Evolutionary conservation across 164 flowering plant species (phyloP).

Genomic region (Tinospora cordifolia): DNA sequence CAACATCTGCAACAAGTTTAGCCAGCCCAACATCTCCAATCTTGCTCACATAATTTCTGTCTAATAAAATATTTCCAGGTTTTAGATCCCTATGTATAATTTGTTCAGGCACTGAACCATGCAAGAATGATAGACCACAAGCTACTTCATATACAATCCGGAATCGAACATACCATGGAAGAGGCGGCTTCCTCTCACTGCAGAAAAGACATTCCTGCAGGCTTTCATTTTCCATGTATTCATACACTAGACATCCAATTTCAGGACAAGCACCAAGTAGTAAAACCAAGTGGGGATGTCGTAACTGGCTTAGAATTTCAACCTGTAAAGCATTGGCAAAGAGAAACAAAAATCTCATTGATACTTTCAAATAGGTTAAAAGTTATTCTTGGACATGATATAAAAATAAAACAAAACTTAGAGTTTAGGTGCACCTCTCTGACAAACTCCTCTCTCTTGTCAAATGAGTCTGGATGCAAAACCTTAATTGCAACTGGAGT

Average conservation of each 20-base stretch:
- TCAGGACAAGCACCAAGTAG: constrained; percentile 90
- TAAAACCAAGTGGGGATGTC: constrained; percentile 66
- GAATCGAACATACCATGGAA: constrained; percentile 73
- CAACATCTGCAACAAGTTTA: constrained; percentile 46
- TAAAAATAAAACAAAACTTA: not conserved
- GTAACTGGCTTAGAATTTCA: constrained; percentile 68
- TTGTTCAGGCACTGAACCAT: constrained; percentile 67
- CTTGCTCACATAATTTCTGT: constrained; percentile 57
- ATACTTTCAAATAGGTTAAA: not conserved
- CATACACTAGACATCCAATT: constrained; percentile 65
- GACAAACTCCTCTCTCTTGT: constrained; percentile 65
- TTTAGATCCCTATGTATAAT: constrained; percentile 78
- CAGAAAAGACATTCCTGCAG: constrained; percentile 48
- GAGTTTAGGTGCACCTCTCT: constrained; percentile 52
- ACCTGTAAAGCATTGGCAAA: constrained; percentile 35
- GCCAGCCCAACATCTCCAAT: constrained; percentile 86
- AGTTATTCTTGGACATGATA: not conserved
- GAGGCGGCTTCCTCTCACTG: constrained; percentile 36
- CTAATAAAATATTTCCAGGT: constrained; percentile 76
- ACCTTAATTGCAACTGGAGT: constrained; percentile 88
- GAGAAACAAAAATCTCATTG: not conserved
- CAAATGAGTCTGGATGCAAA: constrained; percentile 43
- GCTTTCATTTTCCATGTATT: constrained; percentile 81
- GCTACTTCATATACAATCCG: constrained; percentile 61
- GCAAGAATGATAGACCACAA: constrained; percentile 74